phyloP scores from a whole-genome alignment of 176 grass and related monocot genomes.

The Zizania latifolia region DNA sequence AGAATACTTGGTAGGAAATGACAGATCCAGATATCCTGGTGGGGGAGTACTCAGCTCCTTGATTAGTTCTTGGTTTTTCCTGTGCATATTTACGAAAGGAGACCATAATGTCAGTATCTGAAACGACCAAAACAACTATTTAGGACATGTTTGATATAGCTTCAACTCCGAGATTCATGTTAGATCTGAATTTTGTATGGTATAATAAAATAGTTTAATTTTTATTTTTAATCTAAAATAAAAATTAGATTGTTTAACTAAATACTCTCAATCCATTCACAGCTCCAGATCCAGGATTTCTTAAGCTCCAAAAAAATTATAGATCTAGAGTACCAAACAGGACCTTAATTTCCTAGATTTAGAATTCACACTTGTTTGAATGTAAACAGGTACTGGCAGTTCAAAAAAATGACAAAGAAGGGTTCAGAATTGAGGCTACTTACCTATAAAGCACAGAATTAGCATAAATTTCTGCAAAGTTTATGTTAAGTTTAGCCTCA shows the following conservation, averaged over 20 bases:
- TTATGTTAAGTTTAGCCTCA: conserved; percentile 52
- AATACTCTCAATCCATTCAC: too few species aligned
- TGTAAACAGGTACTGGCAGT: neutral
- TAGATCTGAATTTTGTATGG: too few species aligned
- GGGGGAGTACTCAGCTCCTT: conserved; percentile 62
- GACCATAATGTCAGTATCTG: neutral
- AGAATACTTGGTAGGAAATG: conserved; percentile 77
- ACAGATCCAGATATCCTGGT: conserved; percentile 51
- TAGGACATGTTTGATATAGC: too few species aligned
- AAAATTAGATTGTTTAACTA: too few species aligned
- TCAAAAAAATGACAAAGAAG: neutral
- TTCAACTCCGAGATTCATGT: too few species aligned
- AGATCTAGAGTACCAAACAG: too few species aligned
- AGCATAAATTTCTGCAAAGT: conserved; percentile 82
- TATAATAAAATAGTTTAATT: too few species aligned
- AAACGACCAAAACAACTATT: neutral
- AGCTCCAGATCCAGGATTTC: too few species aligned
- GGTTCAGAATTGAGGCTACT: neutral
- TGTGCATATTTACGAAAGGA: conserved; percentile 17
- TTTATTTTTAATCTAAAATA: too few species aligned
- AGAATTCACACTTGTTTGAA: neutral
- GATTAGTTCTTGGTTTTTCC: conserved; percentile 59
- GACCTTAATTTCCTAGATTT: too few species aligned
- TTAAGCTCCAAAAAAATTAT: too few species aligned
- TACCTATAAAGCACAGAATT: conserved; percentile 65